phyloP scores from a whole-genome alignment of 352 stramenopile species.

The Discostella stelligera region DNA sequence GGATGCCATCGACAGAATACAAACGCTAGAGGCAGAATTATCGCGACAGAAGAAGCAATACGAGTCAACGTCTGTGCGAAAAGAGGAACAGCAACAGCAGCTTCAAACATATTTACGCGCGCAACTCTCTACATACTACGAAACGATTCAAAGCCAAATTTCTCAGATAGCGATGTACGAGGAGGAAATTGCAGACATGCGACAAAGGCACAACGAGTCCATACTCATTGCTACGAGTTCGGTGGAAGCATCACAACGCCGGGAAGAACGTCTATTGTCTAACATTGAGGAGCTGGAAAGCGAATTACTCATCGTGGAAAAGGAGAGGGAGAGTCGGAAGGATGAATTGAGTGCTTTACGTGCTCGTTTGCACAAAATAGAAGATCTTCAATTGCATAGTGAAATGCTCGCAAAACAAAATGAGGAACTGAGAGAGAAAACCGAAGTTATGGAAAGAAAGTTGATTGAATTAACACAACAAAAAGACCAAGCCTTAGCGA shows the following conservation, averaged over 20 bases:
- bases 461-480: constrained; percentile 15
- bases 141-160: constrained; percentile 41
- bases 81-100: constrained; percentile 32
- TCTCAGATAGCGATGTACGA: constrained; percentile 19
- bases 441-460: constrained; percentile 15
- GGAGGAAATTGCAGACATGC: constrained; percentile 19
- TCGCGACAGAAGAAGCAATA: not conserved
- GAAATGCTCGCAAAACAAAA: not conserved
- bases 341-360: constrained; percentile 6
- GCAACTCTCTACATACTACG: constrained; percentile 37
- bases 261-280: constrained; percentile 27
- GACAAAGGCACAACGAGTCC: constrained; percentile 26
- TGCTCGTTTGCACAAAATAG: not conserved
- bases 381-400: not conserved
- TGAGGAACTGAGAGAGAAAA: constrained; percentile 12
- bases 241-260: constrained; percentile 36
- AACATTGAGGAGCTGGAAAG: constrained; percentile 44
- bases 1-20: constrained; percentile 13
- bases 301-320: constrained; percentile 14
- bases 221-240: constrained; percentile 47
- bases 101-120: constrained; percentile 26
- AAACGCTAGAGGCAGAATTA: constrained; percentile 21
- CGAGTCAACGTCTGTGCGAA: constrained; percentile 2
- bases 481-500: constrained; percentile 1
- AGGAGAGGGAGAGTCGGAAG: constrained; percentile 6